A percentile compares a stretch with the other conserved stretches of the same genome.
Conservation (phyloP, 2,329 filamentous ascomycete species). For the Beauveria pseudobassiana region DNA sequence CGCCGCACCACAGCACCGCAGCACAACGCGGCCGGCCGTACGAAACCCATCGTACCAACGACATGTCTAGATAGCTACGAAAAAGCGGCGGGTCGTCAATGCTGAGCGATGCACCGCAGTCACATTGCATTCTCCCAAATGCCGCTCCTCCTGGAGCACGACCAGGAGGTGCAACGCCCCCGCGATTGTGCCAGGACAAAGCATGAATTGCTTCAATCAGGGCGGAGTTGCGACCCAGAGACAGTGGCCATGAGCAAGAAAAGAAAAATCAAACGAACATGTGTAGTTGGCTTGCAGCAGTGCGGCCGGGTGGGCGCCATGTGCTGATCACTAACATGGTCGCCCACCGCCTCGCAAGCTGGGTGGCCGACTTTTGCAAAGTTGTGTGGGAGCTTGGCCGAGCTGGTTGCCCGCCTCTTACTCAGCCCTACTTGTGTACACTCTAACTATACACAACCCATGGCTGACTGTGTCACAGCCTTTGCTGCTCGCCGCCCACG, state of each 20-base stretch:
- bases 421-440: background rate
- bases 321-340: background rate
- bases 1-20: background rate
- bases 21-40: background rate
- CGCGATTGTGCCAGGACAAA: background rate
- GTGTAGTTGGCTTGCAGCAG: background rate
- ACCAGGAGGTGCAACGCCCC: background rate
- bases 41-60: background rate
- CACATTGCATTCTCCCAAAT: background rate
- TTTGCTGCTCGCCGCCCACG: background rate
- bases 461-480: background rate
- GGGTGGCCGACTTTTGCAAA: background rate
- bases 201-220: slow-evolving; percentile 1
- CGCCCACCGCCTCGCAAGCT: background rate
- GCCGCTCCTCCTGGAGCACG: background rate
- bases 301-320: background rate
- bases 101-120: background rate
- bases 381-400: background rate
- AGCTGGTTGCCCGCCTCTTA: background rate
- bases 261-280: background rate
- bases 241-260: background rate
- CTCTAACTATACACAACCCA: too few species aligned
- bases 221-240: background rate
- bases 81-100: too few species aligned
- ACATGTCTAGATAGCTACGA: background rate